phyloP scores from a whole-genome alignment of 2,329 filamentous ascomycete species.

The Trichophyton schoenleinii region DNA sequence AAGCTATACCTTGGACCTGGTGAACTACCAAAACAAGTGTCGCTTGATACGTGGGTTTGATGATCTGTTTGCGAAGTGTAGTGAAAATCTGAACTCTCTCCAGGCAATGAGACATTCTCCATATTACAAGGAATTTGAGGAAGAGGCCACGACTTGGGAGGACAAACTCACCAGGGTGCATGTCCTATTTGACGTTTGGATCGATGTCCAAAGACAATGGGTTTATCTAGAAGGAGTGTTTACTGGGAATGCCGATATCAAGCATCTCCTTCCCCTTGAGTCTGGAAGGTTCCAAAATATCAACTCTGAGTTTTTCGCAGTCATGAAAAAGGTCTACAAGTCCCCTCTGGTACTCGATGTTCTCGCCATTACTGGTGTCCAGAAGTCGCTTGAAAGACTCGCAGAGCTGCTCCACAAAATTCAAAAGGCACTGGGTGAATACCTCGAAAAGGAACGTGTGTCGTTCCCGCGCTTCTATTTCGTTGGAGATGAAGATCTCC shows the following conservation, averaged over 20 bases:
- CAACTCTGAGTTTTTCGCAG: constrained; percentile 96
- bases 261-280: constrained; percentile 90
- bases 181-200: constrained; percentile 98
- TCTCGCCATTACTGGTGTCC: constrained; percentile 85
- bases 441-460: constrained; percentile 91
- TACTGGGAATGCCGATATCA: constrained; percentile 96
- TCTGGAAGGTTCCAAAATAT: constrained; percentile 97
- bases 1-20: constrained; percentile 83
- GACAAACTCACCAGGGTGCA: constrained; percentile 96
- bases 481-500: constrained; percentile 91
- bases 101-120: constrained; percentile 98
- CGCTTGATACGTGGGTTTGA: constrained; percentile 96
- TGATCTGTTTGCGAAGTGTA: constrained; percentile 95
- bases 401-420: constrained; percentile 98
- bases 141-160: constrained; percentile 92
- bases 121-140: constrained; percentile 98
- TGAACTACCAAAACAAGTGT: constrained; percentile 97
- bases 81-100: constrained; percentile 91
- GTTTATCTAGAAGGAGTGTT: constrained; percentile 99
- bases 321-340: constrained; percentile 99
- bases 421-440: constrained; percentile 95
- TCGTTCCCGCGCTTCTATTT: constrained; percentile 99
- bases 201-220: constrained; percentile 99
- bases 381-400: constrained; percentile 87
- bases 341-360: constrained; percentile 93